Conservation (phyloP, 1,284 basidiomycete species). For the Puccinia polysora region DNA sequence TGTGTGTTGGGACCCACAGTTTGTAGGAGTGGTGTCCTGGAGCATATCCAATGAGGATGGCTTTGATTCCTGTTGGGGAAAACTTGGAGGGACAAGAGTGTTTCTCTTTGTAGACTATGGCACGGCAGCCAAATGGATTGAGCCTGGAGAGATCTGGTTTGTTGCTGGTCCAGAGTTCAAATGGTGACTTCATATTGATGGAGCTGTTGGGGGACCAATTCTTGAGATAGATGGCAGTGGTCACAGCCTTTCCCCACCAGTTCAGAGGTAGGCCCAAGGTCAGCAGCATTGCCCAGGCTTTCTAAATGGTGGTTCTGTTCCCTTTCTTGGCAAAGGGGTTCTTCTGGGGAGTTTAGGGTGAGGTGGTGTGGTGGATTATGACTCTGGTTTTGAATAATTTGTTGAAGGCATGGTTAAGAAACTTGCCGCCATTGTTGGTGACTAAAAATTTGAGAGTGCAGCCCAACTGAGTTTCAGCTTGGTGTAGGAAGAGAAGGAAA, state of each 20-base stretch:
- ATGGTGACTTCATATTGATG: neutral
- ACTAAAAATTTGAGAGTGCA: neutral
- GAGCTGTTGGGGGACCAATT: neutral
- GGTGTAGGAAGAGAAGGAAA: neutral
- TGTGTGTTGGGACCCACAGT: neutral
- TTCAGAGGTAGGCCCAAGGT: neutral
- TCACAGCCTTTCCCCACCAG: neutral
- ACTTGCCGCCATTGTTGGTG: neutral
- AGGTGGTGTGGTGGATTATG: neutral
- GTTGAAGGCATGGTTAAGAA: too few species aligned
- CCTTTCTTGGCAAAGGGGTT: too few species aligned
- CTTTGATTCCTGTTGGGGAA: neutral
- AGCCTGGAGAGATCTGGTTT: neutral
- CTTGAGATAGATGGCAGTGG: neutral
- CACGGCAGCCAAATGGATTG: neutral
- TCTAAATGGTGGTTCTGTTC: too few species aligned
- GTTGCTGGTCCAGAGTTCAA: neutral
- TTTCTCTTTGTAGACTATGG: neutral
- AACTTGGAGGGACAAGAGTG: neutral
- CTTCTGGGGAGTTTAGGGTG: neutral
- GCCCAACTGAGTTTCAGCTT: neutral
- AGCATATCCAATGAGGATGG: neutral
- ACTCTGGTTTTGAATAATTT: neutral
- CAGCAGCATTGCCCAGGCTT: neutral
- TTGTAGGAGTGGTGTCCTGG: neutral